Base-by-base conservation (phyloP, 2,329 filamentous ascomycete genomes). In the Epichloe festucae region DNA sequence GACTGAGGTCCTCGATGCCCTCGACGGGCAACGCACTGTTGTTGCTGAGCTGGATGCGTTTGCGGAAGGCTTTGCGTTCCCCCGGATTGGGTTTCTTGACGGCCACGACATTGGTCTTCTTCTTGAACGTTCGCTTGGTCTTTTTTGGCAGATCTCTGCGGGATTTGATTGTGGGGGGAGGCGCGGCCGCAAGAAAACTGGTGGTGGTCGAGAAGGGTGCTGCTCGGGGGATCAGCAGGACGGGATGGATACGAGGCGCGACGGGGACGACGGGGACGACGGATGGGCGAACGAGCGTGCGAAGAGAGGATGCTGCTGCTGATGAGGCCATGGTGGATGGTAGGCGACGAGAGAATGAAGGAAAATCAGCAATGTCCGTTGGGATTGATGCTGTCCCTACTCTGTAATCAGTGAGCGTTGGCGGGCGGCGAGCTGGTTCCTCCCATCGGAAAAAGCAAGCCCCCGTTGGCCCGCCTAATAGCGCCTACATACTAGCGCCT, bases 41-140 rank as follows among this genome's bases (percentile, higher is more conserved):
- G 71, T 97, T 98, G 74, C 85, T 91, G 54, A 98, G 81, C 54
- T 94, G 82, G 62, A 98, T 87, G 59, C 87, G 82, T 73, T 94
- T 95, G 58, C 89, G 83, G 64, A 87, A 75, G 31, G 87, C 87
- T 70, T 89, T 95, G 58, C 90, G 82, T 74, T 96, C 90, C 90
- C 91, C 91, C 3, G 81, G 75, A 12, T 73, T 73, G 19, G 86
- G 85, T 57, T 81, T 75, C 67, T 77, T 79, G 51, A 71, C 65
- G 27, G 69, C 67, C 27, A 66, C 67, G 44, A 72, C 62, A 51
- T 67, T 67, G 15, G 64, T 60, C 59, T 67, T 71, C 63, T 74
- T 75, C 67, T 80, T 82, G 67, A 78, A 81, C 57, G 68, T 70
- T 55, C 69, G 65, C 61, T 73, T 69, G 52, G 61, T 60, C 65